These are phyloP conservation scores for Phoenix dactylifera DNA, from an alignment of 176 grass and related monocot species.

Conservation along the genomic window DNA sequence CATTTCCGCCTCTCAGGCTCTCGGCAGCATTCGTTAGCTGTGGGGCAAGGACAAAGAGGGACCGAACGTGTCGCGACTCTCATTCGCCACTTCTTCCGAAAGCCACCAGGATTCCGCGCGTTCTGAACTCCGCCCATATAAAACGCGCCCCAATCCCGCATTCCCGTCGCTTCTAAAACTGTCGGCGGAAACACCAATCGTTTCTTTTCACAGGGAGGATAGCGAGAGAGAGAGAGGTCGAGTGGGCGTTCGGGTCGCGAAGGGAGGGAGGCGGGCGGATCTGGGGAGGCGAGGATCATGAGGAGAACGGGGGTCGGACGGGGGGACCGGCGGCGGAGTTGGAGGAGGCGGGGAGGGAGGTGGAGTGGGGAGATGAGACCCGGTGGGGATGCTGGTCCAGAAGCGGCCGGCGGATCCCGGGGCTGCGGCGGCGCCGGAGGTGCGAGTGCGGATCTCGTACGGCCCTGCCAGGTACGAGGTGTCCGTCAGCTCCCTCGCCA, in stretches of 20 bases:
- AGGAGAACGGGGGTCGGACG: conserved; percentile 70
- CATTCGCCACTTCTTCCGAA: no score
- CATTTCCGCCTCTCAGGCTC: no score
- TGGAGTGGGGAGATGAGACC: conserved; percentile 62
- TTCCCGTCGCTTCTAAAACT: no score
- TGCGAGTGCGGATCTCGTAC: conserved; percentile 55
- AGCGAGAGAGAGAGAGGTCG: not conserved
- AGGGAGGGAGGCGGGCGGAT: conserved; percentile 12
- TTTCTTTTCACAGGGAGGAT: no score
- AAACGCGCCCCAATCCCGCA: no score
- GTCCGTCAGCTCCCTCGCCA: conserved; percentile 67
- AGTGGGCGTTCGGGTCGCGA: no score
- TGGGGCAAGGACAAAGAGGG: no score
- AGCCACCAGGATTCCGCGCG: no score
- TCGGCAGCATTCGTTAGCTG: no score
- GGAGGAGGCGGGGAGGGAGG: conserved; percentile 22
- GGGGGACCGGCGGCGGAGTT: conserved; percentile 40
- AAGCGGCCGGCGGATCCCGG: conserved; percentile 22
- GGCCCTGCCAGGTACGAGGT: conserved; percentile 52
- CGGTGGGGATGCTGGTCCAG: conserved; percentile 82
- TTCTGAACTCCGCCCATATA: no score
- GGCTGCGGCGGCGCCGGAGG: conserved; percentile 43
- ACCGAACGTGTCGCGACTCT: no score
- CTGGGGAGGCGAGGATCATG: conserved; percentile 19
- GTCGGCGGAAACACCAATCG: no score